Conservation (phyloP, 2,329 filamentous ascomycete genomes). For the Nothopassalora personata region DNA sequence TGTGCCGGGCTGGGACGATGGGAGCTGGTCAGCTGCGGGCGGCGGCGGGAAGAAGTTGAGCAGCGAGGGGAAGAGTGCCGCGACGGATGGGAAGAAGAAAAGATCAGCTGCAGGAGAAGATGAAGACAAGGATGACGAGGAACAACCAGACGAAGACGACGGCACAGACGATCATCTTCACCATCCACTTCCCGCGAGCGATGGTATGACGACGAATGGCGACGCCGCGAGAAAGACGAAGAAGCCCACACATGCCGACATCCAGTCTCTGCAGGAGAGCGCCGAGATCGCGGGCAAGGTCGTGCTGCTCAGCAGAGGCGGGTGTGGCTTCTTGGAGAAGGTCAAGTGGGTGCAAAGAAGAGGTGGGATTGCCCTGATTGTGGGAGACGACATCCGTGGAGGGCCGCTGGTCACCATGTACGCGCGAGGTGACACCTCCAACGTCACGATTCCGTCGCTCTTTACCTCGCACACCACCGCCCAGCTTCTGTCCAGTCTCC, state of each 20-base stretch:
- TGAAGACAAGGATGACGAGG: conserved; percentile 46
- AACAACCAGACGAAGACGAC: conserved; percentile 51
- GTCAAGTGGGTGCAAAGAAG: conserved; percentile 93
- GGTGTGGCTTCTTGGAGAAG: conserved; percentile 94
- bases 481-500: conserved; percentile 81
- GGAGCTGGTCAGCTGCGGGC: conserved; percentile 28
- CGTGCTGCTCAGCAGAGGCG: conserved; percentile 83
- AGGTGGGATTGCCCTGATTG: conserved; percentile 82
- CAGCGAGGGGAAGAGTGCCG: conserved; percentile 14
- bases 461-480: conserved; percentile 95
- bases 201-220: conserved; percentile 32
- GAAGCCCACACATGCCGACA: conserved; percentile 65
- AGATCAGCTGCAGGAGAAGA: conserved; percentile 8
- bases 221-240: conserved; percentile 33
- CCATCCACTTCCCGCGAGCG: conserved; percentile 48
- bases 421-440: conserved; percentile 91
- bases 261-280: conserved; percentile 82
- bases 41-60: conserved; percentile 17
- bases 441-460: conserved; percentile 86
- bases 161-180: conserved; percentile 83
- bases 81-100: conserved; percentile 21
- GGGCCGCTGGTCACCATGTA: conserved; percentile 95
- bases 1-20: conserved; percentile 78
- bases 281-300: conserved; percentile 93
- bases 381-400: conserved; percentile 86